Base-by-base conservation (phyloP, 306 rosid genomes). In the Sicyos baderoa region DNA sequence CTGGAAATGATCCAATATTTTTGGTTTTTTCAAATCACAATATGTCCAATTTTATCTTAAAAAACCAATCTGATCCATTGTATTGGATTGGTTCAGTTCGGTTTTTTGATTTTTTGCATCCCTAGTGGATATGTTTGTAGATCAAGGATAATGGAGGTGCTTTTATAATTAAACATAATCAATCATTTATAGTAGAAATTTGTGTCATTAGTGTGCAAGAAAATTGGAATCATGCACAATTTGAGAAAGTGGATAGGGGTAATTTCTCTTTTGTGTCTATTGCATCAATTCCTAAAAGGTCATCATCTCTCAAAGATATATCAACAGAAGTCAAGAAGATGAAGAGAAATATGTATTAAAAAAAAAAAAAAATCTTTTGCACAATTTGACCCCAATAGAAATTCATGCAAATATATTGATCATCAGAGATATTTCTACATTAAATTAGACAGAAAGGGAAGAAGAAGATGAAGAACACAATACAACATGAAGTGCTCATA, bases 231-330 rank as follows among this genome's bases (percentile, higher is more conserved):
- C 40, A 45, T 66, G 21, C 54, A 65, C 71, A 3, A 21, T 22
- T 13, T 19, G 21, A 57, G 63, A 47, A 66, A 47, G 71, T 66
- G 71, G 71, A 47, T 47, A 42, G 19, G 29, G 14, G 1, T 22
- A 22, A 66, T 66, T 21, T 3, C 14, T 40, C 18, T 65, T 37
- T 13, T 22, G 42, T 40, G 45, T 68, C 59, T n/a, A 68, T 68
- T 68, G 60, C 25, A 68, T 68, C 73, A 68, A 48, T 50, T 68
- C 59, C 73, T 49, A 68, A 68, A 68, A 68, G 73, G 25, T 68
- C 35, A 29, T 29, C 35, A 29, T 29, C 35, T 29, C 0, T 29
- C 35, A 29, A 29, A 59, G 45, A 14, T 29, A 61, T 35, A 61
- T n/a, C 14, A 17, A 61, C 15, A 61, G 12, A 37, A 37, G 9